Evolutionary conservation across 2,329 filamentous ascomycete genomes (phyloP).

Genomic region (Sporothrix euskadiensis): DNA sequence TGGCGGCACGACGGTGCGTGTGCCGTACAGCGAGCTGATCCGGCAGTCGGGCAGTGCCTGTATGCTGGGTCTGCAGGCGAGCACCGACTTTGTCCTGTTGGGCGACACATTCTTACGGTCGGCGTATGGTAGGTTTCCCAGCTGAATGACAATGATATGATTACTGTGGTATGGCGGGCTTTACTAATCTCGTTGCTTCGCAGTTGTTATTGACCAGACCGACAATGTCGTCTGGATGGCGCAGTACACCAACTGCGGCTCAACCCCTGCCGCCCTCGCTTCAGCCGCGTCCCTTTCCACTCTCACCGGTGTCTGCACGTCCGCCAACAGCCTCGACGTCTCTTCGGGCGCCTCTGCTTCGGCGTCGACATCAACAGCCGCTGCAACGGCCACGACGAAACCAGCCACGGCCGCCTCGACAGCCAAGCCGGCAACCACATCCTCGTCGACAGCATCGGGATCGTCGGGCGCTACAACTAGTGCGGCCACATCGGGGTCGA

Average conservation of each 20-base stretch:
- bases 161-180: no score
- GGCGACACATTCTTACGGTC: constrained; percentile 60
- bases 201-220: constrained; percentile 54
- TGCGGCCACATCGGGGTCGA: neutral
- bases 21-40: constrained; percentile 54
- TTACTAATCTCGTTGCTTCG: neutral
- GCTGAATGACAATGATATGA: neutral
- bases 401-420: neutral
- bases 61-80: constrained; percentile 53
- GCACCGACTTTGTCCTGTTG: constrained; percentile 52
- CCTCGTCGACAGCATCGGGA: neutral
- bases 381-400: neutral
- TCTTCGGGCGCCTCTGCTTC: constrained; percentile 11
- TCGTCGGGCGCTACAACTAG: neutral
- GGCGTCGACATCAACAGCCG: neutral
- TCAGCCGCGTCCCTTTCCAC: constrained; percentile 26
- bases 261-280: constrained; percentile 43
- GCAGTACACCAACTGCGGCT: constrained; percentile 54
- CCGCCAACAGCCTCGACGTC: neutral
- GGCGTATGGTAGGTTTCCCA: constrained; percentile 48
- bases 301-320: constrained; percentile 30
- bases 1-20: constrained; percentile 48
- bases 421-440: neutral
- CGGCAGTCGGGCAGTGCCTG: constrained; percentile 44
- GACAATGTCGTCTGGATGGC: constrained; percentile 51